Percentiles rank a stretch among this genome's conserved stretches.
Conservation (phyloP, 2,329 filamentous ascomycete species). For the Fusarium setosum region DNA sequence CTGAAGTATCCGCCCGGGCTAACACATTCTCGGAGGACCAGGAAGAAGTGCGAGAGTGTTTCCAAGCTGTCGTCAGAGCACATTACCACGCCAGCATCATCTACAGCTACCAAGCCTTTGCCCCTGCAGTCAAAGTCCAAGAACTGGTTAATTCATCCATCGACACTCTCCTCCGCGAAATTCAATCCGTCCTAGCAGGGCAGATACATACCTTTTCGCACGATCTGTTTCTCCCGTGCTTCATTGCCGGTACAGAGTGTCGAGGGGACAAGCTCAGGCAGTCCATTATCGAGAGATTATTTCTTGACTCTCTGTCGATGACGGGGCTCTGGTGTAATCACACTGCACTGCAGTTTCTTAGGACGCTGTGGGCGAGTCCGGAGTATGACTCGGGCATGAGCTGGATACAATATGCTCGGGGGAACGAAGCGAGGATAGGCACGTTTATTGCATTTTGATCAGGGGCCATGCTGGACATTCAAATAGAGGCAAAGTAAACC, state of each 20-base stretch:
- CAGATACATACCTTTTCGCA: not conserved
- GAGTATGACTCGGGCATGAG: not conserved
- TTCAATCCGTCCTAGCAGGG: not conserved
- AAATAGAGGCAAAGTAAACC: no score
- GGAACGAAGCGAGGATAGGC: conserved; percentile 2
- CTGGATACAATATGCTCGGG: conserved; percentile 17
- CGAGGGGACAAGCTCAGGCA: not conserved
- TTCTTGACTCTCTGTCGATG: not conserved
- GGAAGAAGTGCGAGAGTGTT: conserved; percentile 5
- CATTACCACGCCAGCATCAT: conserved; percentile 33
- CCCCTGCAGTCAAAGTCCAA: not conserved
- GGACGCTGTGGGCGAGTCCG: not conserved
- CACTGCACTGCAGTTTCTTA: conserved; percentile 10
- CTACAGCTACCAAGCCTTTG: conserved; percentile 36
- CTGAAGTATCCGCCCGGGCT: not conserved
- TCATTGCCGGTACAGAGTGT: conserved; percentile 17
- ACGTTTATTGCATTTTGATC: conserved; percentile 13
- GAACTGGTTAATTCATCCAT: not conserved
- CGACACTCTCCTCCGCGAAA: conserved; percentile 3
- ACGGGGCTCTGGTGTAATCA: conserved; percentile 20
- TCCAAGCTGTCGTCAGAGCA: conserved; percentile 25
- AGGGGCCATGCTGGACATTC: no score
- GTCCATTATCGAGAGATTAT: not conserved
- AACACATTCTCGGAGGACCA: not conserved
- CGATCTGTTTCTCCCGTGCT: conserved; percentile 10